Conservation (phyloP, 2,329 filamentous ascomycete genomes). For the Colletotrichum lini region DNA sequence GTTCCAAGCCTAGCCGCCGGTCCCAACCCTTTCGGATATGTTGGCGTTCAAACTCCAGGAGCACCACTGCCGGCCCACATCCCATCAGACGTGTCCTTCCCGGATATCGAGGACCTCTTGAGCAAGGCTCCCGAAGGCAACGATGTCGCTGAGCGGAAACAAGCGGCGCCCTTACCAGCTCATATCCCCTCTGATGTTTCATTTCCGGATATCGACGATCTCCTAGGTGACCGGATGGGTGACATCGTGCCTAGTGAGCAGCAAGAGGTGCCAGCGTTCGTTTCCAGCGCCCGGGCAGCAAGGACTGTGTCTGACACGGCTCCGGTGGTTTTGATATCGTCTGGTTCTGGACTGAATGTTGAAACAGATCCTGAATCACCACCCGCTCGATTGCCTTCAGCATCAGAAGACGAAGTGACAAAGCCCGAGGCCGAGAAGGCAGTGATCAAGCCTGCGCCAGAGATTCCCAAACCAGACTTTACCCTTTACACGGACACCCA, state of each 20-base stretch:
- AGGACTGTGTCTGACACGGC: too few species aligned
- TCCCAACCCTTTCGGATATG: slow-evolving; percentile 58
- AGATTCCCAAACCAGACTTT: slow-evolving; percentile 66
- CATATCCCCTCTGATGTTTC: slow-evolving; percentile 30
- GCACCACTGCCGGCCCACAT: slow-evolving; percentile 6
- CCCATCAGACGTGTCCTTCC: slow-evolving; percentile 31
- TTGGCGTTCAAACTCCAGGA: background rate
- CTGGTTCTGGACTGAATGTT: background rate
- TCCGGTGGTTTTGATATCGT: slow-evolving; percentile 1
- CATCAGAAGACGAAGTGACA: background rate
- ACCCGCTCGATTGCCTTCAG: background rate
- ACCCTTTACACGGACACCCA: slow-evolving; percentile 73
- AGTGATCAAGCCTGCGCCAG: background rate
- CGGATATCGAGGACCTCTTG: slow-evolving; percentile 36
- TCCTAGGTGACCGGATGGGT: slow-evolving; percentile 2
- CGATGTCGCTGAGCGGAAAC: background rate
- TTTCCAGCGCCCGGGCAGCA: background rate
- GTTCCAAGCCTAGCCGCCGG: slow-evolving; percentile 45
- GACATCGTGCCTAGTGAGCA: background rate
- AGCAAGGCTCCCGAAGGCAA: background rate
- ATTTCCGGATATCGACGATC: slow-evolving; percentile 39
- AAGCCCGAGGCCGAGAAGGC: background rate
- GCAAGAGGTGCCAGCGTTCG: background rate
- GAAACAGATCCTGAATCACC: background rate
- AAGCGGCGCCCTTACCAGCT: background rate